Percentiles rank a stretch among this genome's conserved stretches.
Conservation (phyloP, 371 early-diverging fungal species). For the Gilbertella persicaria region DNA sequence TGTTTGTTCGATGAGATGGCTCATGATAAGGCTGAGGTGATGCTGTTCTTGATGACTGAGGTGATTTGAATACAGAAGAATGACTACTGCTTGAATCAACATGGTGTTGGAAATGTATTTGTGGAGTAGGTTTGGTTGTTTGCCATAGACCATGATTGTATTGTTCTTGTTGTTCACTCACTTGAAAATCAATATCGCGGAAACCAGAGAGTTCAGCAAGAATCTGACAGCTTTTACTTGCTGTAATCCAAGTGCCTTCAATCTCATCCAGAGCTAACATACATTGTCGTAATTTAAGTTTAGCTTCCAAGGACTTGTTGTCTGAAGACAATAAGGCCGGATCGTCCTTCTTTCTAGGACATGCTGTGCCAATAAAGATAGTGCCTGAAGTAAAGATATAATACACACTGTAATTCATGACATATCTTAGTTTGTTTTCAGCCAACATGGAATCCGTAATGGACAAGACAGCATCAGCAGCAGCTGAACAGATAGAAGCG, state of each 20-base stretch:
- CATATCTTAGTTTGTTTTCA: conserved; percentile 33
- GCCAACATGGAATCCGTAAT: conserved; percentile 41
- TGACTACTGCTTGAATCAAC: neutral
- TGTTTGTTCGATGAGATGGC: neutral
- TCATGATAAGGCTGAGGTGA: conserved; percentile 1
- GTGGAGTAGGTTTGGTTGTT: neutral
- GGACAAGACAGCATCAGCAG: conserved; percentile 49
- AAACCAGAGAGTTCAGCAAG: conserved; percentile 47
- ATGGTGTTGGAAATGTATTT: neutral
- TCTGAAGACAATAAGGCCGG: neutral
- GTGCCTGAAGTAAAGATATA: conserved; percentile 45
- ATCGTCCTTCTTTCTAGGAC: conserved; percentile 6
- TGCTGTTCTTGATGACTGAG: neutral
- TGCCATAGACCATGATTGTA: neutral
- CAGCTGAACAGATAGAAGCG: conserved; percentile 45
- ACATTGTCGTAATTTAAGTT: conserved; percentile 34
- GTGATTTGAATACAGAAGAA: neutral
- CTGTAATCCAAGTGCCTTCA: conserved; percentile 38
- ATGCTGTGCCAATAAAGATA: conserved; percentile 35
- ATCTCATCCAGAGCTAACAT: conserved; percentile 42
- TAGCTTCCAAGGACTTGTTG: conserved; percentile 26
- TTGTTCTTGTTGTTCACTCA: conserved; percentile 4
- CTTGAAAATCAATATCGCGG: conserved; percentile 20
- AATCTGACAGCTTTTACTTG: conserved; percentile 40
- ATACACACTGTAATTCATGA: conserved; percentile 40